Conservation (phyloP, 176 grass and related monocot genomes). For the Alopecurus myosuroides region DNA sequence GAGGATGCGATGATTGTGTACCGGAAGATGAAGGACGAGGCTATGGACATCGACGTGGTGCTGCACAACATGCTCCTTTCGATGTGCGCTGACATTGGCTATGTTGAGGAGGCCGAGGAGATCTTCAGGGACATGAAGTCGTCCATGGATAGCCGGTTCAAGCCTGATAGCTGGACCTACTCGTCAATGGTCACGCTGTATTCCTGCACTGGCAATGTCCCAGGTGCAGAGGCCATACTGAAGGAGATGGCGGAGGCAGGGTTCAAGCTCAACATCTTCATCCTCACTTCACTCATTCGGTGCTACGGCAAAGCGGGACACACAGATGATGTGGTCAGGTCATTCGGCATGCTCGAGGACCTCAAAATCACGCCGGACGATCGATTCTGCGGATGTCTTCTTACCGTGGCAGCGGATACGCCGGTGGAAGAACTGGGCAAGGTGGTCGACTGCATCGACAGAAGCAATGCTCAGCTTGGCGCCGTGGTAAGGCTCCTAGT, state of each 20-base stretch:
- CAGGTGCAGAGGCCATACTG: slow-evolving; percentile 56
- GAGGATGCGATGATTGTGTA: slow-evolving; percentile 71
- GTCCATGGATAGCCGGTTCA: slow-evolving; percentile 22
- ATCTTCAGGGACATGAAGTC: slow-evolving; percentile 84
- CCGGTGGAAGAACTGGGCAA: slow-evolving; percentile 53
- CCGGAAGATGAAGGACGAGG: slow-evolving; percentile 49
- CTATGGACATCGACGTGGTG: slow-evolving; percentile 44
- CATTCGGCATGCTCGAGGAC: slow-evolving; percentile 55
- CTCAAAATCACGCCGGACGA: slow-evolving; percentile 57
- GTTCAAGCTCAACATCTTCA: slow-evolving; percentile 70
- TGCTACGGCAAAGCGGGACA: slow-evolving; percentile 69
- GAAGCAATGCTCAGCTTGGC: slow-evolving; percentile 49
- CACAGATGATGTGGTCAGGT: slow-evolving; percentile 51
- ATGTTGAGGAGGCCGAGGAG: slow-evolving; percentile 58
- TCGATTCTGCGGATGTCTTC: slow-evolving; percentile 73
- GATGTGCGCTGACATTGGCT: slow-evolving; percentile 89
- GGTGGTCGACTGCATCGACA: slow-evolving; percentile 70
- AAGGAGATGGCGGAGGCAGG: slow-evolving; percentile 73
- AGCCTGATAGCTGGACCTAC: slow-evolving; percentile 88
- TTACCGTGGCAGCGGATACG: slow-evolving; percentile 55
- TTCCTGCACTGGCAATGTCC: slow-evolving; percentile 57
- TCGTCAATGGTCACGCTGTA: slow-evolving; percentile 85
- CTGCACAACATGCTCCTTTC: slow-evolving; percentile 77
- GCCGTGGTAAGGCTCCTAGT: slow-evolving; percentile 56
- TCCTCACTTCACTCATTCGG: slow-evolving; percentile 78